phyloP scores from a whole-genome alignment of 2,329 filamentous ascomycete species.

The Scedosporium minutisporum region DNA sequence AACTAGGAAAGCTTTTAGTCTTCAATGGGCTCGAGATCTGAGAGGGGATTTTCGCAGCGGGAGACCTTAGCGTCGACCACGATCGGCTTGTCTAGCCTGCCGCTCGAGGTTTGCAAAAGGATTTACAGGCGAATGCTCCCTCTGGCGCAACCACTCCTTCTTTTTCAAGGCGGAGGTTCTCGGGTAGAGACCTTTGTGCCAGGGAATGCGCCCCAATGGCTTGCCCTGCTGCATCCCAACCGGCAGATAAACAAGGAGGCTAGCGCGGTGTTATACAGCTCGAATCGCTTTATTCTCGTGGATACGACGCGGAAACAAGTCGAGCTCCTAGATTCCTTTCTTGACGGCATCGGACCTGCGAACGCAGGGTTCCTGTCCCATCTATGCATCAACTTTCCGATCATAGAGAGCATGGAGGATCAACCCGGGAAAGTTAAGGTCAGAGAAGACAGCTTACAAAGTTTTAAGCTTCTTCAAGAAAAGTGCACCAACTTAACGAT shows the following conservation, averaged over 20 bases:
- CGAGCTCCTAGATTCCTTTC: slow-evolving; percentile 2
- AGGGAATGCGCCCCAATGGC: slow-evolving; percentile 7
- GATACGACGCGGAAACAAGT: neutral
- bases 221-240: slow-evolving; percentile 9
- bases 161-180: neutral
- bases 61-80: no score
- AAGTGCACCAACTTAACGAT: slow-evolving; percentile 8
- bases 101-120: no score
- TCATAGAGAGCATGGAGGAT: neutral
- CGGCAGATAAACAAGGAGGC: slow-evolving; percentile 9
- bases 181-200: slow-evolving; percentile 8
- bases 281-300: neutral
- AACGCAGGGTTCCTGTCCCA: slow-evolving; percentile 8
- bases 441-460: neutral
- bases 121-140: no score
- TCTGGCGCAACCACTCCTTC: no score
- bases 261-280: slow-evolving; percentile 6
- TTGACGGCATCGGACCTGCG: slow-evolving; percentile 7
- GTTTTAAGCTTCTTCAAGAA: slow-evolving; percentile 6
- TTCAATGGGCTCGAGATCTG: no score
- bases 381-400: slow-evolving; percentile 10
- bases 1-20: no score
- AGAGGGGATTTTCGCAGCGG: no score
- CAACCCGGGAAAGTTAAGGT: neutral
- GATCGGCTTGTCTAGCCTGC: no score